These are phyloP conservation scores for Boletus rubescentipes DNA, from an alignment of 768 basidiomycete species.

Conservation along the genomic window DNA sequence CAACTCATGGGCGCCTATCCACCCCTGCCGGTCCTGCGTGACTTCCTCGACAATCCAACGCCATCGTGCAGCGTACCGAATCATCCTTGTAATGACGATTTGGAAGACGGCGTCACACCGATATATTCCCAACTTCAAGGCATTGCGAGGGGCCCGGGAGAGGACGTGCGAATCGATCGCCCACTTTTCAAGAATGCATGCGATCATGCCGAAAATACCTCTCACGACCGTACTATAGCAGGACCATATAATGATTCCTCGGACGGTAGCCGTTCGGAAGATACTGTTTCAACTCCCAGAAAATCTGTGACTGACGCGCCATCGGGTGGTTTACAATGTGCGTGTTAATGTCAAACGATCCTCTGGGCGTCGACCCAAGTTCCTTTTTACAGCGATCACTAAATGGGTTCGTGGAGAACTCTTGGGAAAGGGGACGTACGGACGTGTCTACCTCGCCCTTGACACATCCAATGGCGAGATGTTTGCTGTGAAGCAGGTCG, in stretches of 20 bases:
- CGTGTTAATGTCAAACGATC: conserved; percentile 30
- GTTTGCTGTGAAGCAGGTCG: conserved; percentile 98
- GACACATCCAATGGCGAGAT: conserved; percentile 94
- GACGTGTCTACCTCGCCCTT: conserved; percentile 90
- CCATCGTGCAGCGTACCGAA: background rate
- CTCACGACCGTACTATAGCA: too few species aligned
- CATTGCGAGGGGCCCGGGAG: too few species aligned
- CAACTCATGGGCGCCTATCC: background rate
- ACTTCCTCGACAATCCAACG: background rate
- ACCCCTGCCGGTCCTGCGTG: background rate
- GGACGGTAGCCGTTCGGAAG: too few species aligned
- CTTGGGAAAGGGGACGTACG: conserved; percentile 93
- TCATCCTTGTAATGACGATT: background rate
- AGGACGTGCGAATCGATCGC: too few species aligned
- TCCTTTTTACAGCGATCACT: conserved; percentile 60
- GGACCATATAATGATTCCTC: too few species aligned
- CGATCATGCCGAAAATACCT: too few species aligned
- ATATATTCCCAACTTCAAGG: background rate
- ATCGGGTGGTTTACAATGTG: conserved; percentile 52
- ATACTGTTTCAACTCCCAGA: background rate
- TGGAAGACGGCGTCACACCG: too few species aligned
- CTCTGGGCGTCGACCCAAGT: conserved; percentile 7
- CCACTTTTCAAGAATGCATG: too few species aligned
- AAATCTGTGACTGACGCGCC: too few species aligned
- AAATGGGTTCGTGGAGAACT: conserved; percentile 95